Base-by-base conservation (phyloP, 139 green algal genomes). In the Haematococcus lacustris region DNA sequence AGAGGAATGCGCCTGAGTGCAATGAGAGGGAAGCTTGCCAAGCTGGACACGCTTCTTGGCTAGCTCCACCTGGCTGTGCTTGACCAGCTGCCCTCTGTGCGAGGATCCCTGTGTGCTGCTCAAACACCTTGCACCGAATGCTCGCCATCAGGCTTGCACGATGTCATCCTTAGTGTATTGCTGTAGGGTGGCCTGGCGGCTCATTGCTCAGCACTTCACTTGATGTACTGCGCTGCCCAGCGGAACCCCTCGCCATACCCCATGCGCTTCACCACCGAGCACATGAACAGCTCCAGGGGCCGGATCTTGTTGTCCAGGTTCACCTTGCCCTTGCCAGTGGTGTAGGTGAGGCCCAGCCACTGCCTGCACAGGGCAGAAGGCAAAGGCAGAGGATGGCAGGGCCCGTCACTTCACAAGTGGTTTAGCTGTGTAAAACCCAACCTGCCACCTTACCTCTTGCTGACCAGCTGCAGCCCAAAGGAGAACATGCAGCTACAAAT, bases 171-270 rank as follows among this genome's bases (percentile, higher is more conserved):
- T n/a, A n/a, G n/a, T n/a, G n/a, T n/a, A n/a, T n/a, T n/a, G n/a
- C n/a, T n/a, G n/a, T n/a, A n/a, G n/a, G n/a, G n/a, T n/a, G n/a
- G n/a, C n/a, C n/a, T n/a, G n/a, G n/a, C n/a, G n/a, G n/a, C n/a
- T n/a, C n/a, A n/a, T n/a, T 57, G 47, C 13, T 57, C 21, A 13
- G 17, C 47, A 57, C 47, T 77, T 51, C 79, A 88, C 77, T 93
- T 92, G 77, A 98, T 97, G 88, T 98, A 98, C 82, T 99, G 94
- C 1, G 89, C 93, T 33, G 97, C 70, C 94, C 95, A 99, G 68
- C 92, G 89, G 91, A 99, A 98, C 34, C 94, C 95, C 61, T 99
- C 95, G 30, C 93, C 95, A 82, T 99, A 99, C 28, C 92, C 91
- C 92, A 94, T 93, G 40, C 91, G 82, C 59, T 88, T 86, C 3